Evolutionary conservation across 1,284 basidiomycete species (phyloP).

Genomic region (Volvariella surrecta): DNA sequence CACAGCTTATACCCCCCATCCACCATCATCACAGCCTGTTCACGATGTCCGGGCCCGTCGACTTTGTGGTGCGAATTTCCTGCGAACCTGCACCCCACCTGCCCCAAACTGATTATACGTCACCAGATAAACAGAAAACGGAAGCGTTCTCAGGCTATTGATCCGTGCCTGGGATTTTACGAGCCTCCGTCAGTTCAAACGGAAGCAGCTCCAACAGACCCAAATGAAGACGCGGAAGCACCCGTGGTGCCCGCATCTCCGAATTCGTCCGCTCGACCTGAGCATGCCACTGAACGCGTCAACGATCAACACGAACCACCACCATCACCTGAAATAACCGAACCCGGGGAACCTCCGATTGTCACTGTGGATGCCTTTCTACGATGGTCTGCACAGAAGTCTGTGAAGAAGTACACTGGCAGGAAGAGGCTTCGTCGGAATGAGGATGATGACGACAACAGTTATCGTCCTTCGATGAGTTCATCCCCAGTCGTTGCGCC

Average conservation of each 20-base stretch:
- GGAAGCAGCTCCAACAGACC: neutral
- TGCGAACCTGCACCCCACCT: neutral
- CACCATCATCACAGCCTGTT: too few relatives aligned
- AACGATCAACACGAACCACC: neutral
- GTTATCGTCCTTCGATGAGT: neutral
- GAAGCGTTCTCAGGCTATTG: conserved; percentile 1
- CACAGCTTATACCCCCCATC: too few relatives aligned
- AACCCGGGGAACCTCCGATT: neutral
- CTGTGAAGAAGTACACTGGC: neutral
- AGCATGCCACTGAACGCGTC: neutral
- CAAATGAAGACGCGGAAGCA: neutral
- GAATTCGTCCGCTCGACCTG: too few relatives aligned
- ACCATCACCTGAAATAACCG: neutral
- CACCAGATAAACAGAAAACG: neutral
- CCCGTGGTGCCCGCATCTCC: too few relatives aligned
- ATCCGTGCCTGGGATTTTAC: conserved; percentile 5
- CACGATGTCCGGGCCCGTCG: too few relatives aligned
- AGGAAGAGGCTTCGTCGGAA: neutral
- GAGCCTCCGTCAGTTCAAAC: neutral
- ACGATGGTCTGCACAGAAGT: neutral
- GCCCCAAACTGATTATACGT: neutral
- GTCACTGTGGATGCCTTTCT: conserved; percentile 5
- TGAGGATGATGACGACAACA: neutral
- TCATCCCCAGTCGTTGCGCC: neutral
- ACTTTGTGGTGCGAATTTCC: neutral